Evolutionary conservation across 257 asterid species (phyloP), one percentile per base, ranked within the genome.

Genomic region (Schizonepeta tenuifolia): DNA sequence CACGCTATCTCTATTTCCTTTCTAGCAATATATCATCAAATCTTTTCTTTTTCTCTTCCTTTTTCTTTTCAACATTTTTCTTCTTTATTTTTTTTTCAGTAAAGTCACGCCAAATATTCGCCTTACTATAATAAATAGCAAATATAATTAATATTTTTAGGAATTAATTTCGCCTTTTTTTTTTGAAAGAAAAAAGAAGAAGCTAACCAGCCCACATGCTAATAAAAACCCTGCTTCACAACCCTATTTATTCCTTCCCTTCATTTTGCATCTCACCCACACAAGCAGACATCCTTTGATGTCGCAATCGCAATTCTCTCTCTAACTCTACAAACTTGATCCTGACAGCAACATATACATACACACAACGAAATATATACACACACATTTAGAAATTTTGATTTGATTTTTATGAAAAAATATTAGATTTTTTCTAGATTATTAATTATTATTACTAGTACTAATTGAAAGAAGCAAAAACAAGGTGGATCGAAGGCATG

Each of bases 401-500:
- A 31, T 2, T 31, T 31, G 36, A 11, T 46, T 10, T 69, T 59
- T 62, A 22, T 62, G 15, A 41, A 69, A 59, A 66, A n/a, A 7
- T 31, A 70, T 41, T 60, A 50, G 58, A 17, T 73, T 51, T 38
- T 0, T 9, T 20, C 36, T 13, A 36, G 49, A 21, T 17, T 56
- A 31, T 2, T 49, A 22, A 20, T 3, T 20, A 6, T 1, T 21
- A 22, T 5, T 26, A 43, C 17, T 4, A 44, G n/a, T 2, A 31
- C 6, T 0, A 28, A 28, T 31, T 31, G 4, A 31, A 31, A 31
- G 0, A 31, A 31, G 36, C 36, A 5, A 13, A 18, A n/a, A 18
- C 63, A 86, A 78, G 66, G 89, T 84, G 92, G 87, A 86, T 86
- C 85, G 71, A 73, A 54, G 87, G 79, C 78, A 82, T 86, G 86